A percentile compares a stretch with the other conserved stretches of the same genome.
Evolutionary conservation across 2,329 filamentous ascomycete species (phyloP).

Genomic region (Trichothecium roseum): DNA sequence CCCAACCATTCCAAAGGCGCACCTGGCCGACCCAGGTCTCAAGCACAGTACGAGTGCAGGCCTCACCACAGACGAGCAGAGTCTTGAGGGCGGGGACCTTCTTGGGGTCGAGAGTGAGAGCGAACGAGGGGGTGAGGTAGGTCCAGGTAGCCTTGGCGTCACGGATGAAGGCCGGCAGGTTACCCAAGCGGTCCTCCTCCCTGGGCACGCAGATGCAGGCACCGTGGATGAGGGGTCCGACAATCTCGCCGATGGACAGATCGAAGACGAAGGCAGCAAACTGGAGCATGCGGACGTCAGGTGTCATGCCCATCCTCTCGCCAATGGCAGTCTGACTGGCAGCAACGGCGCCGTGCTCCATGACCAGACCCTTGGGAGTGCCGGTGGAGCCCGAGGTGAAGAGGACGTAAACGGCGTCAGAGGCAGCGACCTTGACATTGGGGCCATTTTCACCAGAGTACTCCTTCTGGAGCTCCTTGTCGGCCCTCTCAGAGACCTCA

Average conservation of each 20-base stretch:
- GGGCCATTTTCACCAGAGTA: too few relatives aligned
- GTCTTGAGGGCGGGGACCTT: slow-evolving; percentile 1
- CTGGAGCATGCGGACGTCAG: background rate
- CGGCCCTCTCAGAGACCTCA: too few relatives aligned
- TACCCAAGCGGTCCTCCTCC: slow-evolving; percentile 5
- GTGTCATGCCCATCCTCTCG: background rate
- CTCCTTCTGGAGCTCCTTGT: slow-evolving; percentile 4
- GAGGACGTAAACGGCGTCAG: slow-evolving; percentile 7
- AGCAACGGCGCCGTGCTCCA: slow-evolving; percentile 7
- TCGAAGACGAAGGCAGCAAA: slow-evolving; percentile 2
- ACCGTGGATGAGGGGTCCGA: background rate
- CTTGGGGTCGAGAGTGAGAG: slow-evolving; percentile 2
- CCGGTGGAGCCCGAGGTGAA: slow-evolving; percentile 12
- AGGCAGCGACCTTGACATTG: background rate
- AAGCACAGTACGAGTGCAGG: slow-evolving; percentile 2
- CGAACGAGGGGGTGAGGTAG: slow-evolving; percentile 3
- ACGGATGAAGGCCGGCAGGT: slow-evolving; percentile 4
- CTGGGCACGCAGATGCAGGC: background rate
- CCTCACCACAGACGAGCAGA: slow-evolving; percentile 5
- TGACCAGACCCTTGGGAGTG: slow-evolving; percentile 10
- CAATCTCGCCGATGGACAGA: slow-evolving; percentile 1
- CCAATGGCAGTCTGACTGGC: background rate
- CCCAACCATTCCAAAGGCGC: slow-evolving; percentile 5
- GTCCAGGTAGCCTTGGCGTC: slow-evolving; percentile 3
- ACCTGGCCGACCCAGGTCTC: slow-evolving; percentile 5